These are phyloP conservation scores for Pseudocercospora fijiensis DNA, from an alignment of 2,329 filamentous ascomycete genomes.

Conservation along the genomic window DNA sequence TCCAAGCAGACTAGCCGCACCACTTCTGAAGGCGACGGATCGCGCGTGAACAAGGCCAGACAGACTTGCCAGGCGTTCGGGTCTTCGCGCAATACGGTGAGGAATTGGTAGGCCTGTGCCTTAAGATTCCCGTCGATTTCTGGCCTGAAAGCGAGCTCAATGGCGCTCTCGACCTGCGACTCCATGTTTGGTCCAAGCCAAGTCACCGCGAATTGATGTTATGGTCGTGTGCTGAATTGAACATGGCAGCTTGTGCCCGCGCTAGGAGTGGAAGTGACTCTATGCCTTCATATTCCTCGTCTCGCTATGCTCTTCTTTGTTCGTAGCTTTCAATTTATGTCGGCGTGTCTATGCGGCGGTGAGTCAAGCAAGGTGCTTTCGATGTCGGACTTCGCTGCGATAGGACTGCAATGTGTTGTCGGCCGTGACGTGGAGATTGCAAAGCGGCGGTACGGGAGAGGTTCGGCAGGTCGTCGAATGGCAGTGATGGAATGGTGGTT, in stretches of 20 bases:
- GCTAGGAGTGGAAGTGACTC: slow-evolving; percentile 13
- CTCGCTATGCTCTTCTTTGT: neutral
- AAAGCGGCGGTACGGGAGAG: neutral
- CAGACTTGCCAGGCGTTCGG: slow-evolving; percentile 88
- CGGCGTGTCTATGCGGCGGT: neutral
- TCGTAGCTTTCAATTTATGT: neutral
- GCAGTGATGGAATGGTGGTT: neutral
- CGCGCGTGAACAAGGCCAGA: slow-evolving; percentile 77
- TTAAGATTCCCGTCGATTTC: slow-evolving; percentile 72
- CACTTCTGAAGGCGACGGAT: slow-evolving; percentile 73
- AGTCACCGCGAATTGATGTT: slow-evolving; percentile 17
- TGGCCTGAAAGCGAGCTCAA: slow-evolving; percentile 88
- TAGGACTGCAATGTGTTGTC: neutral
- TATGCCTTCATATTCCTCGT: slow-evolving; percentile 16
- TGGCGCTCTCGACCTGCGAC: slow-evolving; percentile 82
- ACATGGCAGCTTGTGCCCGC: slow-evolving; percentile 24
- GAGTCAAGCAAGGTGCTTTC: slow-evolving; percentile 13
- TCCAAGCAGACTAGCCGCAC: slow-evolving; percentile 88
- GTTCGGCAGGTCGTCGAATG: neutral
- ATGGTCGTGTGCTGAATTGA: slow-evolving; percentile 2
- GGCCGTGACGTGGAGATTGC: neutral
- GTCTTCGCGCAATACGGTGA: slow-evolving; percentile 74
- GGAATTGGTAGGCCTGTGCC: slow-evolving; percentile 77
- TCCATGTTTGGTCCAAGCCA: slow-evolving; percentile 29
- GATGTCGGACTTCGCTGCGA: neutral